phyloP scores from a whole-genome alignment of 306 rosid genomes.

The Fragaria iinumae region DNA sequence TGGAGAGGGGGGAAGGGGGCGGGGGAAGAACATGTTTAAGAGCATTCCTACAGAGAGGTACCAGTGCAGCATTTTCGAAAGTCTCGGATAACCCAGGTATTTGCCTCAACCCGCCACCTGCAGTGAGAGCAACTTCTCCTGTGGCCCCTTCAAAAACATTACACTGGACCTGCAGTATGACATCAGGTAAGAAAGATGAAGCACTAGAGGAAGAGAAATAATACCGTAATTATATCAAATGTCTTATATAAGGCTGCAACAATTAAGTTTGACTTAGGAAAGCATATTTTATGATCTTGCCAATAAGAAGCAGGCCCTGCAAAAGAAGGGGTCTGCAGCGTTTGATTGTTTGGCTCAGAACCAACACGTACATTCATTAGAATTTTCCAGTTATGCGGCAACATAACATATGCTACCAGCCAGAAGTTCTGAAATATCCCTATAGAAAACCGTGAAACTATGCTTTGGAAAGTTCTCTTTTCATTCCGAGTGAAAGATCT shows the following conservation, averaged over 20 bases:
- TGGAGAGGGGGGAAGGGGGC: too few species aligned
- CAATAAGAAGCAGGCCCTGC: not conserved
- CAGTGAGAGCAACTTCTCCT: slow-evolving; percentile 83
- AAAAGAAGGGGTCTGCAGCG: slow-evolving; percentile 10
- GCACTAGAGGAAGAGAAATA: slow-evolving; percentile 10
- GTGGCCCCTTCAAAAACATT: slow-evolving; percentile 84
- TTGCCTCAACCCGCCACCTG: slow-evolving; percentile 84
- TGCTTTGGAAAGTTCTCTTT: not conserved
- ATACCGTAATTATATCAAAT: slow-evolving; percentile 12
- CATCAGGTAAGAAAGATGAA: slow-evolving; percentile 21
- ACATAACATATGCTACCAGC: slow-evolving; percentile 4
- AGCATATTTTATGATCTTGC: not conserved
- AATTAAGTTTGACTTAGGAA: not conserved
- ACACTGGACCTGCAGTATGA: slow-evolving; percentile 70
- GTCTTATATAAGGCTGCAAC: slow-evolving; percentile 10
- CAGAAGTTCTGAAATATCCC: slow-evolving; percentile 11
- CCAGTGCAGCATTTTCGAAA: slow-evolving; percentile 92
- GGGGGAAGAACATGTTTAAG: slow-evolving; percentile 9
- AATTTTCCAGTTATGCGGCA: not conserved
- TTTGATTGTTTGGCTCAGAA: not conserved
- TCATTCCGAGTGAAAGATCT: not conserved
- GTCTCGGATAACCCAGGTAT: slow-evolving; percentile 63
- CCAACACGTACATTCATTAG: not conserved
- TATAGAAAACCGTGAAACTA: not conserved
- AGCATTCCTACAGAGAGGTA: slow-evolving; percentile 29